Evolutionary conservation across 2,329 filamentous ascomycete species (phyloP).

Genomic region (Penicillium sumatraense): DNA sequence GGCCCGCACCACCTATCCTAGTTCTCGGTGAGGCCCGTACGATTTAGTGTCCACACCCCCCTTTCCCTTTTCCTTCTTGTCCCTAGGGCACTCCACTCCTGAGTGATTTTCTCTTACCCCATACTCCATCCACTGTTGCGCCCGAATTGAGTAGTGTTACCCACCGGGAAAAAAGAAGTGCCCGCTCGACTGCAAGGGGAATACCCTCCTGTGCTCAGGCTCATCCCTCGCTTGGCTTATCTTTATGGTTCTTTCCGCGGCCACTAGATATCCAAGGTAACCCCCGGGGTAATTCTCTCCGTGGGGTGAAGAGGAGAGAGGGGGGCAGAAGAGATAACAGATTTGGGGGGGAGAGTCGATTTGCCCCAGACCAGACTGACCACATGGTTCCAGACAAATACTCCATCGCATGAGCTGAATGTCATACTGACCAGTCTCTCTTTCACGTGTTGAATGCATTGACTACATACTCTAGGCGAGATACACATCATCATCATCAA

Average conservation of each 20-base stretch:
- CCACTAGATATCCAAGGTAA: not conserved
- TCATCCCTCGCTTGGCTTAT: conserved; percentile 3
- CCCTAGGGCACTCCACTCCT: conserved; percentile 11
- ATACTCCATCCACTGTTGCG: conserved; percentile 12
- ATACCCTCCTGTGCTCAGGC: not conserved
- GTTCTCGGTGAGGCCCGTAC: conserved; percentile 25
- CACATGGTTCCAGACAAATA: not conserved
- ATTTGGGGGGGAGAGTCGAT: not conserved
- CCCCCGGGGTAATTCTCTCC: not conserved
- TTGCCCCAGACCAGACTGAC: not conserved
- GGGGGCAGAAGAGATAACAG: not conserved
- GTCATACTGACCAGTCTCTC: conserved; percentile 14
- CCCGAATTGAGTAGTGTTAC: conserved; percentile 6
- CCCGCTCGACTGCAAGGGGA: conserved; percentile 1
- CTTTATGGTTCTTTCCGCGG: not conserved
- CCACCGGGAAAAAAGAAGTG: conserved; percentile 7
- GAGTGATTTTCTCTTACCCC: conserved; percentile 17
- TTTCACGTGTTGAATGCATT: conserved; percentile 17
- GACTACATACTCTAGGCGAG: not conserved
- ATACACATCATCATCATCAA: not conserved
- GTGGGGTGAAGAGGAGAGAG: not conserved
- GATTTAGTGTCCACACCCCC: not conserved
- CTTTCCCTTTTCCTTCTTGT: not conserved
- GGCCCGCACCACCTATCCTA: conserved; percentile 13
- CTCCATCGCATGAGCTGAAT: conserved; percentile 3